Base-by-base conservation (phyloP, 2,329 filamentous ascomycete genomes). In the Orbilia brochopaga region DNA sequence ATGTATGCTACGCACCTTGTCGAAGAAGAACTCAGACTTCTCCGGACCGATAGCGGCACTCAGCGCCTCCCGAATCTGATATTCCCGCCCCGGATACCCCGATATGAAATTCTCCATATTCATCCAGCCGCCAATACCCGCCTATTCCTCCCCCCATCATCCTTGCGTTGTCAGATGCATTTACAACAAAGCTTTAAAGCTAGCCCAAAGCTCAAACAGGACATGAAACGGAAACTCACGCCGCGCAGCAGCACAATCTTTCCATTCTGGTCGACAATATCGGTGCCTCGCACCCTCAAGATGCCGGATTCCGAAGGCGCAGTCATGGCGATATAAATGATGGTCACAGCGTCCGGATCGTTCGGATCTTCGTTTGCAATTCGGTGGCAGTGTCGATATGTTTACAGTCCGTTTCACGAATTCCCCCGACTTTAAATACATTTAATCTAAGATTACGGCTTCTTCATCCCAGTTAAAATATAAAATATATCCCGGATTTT, bases 31-130 rank as follows among this genome's bases (percentile, higher is more conserved):
- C 3, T 85, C 81, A 54, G 84, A 83, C 75, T 85, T 86, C 54
- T 86, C 82, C 52, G 81, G 76, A 0, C 85, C 85, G 0, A 87
- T 79, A 0, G 84, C 83, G 61, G 82, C 80, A 0, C 82, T 79
- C 78, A 87, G 82, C 1, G 84, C 82, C 1, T 81, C 81, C 7
- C 85, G 83, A 70, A 85, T 83, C 70, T 86, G 81, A 21, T 80
- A 80, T 75, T 87, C 86, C 56, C 85, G 83, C 17, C 84, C 86
- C 10, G 85, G 80, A 66, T 83, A 87, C n/a, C 86, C 86, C 0
- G 83, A 86, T 74, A 87, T 87, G 80, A 87, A 87, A 77, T 86
- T 87, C 77, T 86, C 84, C 83, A 85, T 85, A 64, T 77, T 77
- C 65, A 77, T 75, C 63, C 76, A 75, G 32, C 77, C 77, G 30